Evolutionary conservation across 1,284 basidiomycete species (phyloP), one percentile per base, ranked within the genome.

Genomic region (Neolentinus lepideus): DNA sequence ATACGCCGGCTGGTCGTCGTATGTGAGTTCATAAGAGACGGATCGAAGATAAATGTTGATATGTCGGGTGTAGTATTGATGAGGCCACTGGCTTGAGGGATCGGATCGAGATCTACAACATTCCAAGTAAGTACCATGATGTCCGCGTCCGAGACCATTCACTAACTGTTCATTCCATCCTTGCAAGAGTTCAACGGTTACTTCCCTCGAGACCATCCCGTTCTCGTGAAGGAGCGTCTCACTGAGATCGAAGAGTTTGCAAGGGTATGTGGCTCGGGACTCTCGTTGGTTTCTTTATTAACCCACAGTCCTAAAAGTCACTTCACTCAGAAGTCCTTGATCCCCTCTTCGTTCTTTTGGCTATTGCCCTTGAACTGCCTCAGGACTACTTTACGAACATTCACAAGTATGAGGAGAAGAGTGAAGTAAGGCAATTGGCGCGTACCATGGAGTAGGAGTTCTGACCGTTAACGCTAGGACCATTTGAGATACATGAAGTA

Each of bases 401-500:
- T 6, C 80, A 82, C 68, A 68, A 73, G 58, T 83, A 79, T 60
- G 67, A 72, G 16, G 63, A 64, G 51, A 69, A 73, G 68, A 69
- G 74, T 66, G 68, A 76, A 69, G 73, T 73, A 46, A 9, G 63
- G 12, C 59, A 22, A n/a, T 9, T 25, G 19, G 19, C 16, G 16
- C 38, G 19, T 8, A 8, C 24, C 47, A 50, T 50, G 14, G 47
- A 16, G 11, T 47, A n/a, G 22, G n/a, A 21, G 12, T 29, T 25
- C 16, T 26, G 8, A 26, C 47, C 21, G 47, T 24, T 1, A 16
- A 9, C n/a, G 38, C 12, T 55, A 74, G 70, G 74, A 75, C 56
- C 75, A 81, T 60, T 69, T 81, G 25, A 72, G 80, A 12, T 81
- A 80, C 70, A 81, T 81, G 79, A 75, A 78, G 64, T 81, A 81